These are phyloP conservation scores for Crucihimalaya himalaica DNA, from an alignment of 345 rosid species.

Conservation along the genomic window DNA sequence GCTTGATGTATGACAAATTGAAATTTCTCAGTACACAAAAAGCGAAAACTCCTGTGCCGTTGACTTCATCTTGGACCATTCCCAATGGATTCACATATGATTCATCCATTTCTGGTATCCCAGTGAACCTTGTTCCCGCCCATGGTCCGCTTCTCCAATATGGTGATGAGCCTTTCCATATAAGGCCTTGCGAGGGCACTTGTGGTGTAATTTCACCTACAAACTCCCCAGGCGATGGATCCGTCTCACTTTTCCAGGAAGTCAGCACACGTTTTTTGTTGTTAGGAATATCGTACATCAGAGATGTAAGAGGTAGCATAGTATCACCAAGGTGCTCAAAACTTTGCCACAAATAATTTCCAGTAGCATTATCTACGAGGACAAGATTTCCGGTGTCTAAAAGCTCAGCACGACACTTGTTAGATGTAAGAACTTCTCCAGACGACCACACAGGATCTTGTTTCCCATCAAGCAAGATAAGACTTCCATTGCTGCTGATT, in stretches of 20 bases:
- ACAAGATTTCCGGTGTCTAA: conserved; percentile 40
- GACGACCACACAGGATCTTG: conserved; percentile 37
- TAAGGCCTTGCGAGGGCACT: conserved; percentile 36
- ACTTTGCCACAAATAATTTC: conserved; percentile 35
- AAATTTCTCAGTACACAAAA: conserved; percentile 33
- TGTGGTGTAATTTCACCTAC: conserved; percentile 41
- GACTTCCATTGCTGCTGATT: conserved; percentile 38
- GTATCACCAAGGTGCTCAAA: conserved; percentile 42
- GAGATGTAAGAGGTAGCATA: conserved; percentile 33
- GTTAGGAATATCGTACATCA: conserved; percentile 34
- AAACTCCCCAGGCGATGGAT: conserved; percentile 42
- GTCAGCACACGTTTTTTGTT: conserved; percentile 33
- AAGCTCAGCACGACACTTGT: conserved; percentile 36
- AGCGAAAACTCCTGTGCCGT: conserved; percentile 36
- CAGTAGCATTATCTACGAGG: conserved; percentile 33
- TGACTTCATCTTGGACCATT: conserved; percentile 34
- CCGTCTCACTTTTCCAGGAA: conserved; percentile 39
- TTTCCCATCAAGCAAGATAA: conserved; percentile 34
- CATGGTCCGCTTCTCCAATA: conserved; percentile 45
- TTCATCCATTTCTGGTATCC: conserved; percentile 44
- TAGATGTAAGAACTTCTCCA: conserved; percentile 8
- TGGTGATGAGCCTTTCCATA: conserved; percentile 37
- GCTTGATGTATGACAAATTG: conserved; percentile 31
- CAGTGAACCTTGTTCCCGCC: conserved; percentile 40
- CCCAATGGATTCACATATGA: conserved; percentile 34